A percentile compares a stretch with the other conserved stretches of the same genome.
Evolutionary conservation across 2,329 filamentous ascomycete species (phyloP).

Genomic region (Fusarium vanettenii): DNA sequence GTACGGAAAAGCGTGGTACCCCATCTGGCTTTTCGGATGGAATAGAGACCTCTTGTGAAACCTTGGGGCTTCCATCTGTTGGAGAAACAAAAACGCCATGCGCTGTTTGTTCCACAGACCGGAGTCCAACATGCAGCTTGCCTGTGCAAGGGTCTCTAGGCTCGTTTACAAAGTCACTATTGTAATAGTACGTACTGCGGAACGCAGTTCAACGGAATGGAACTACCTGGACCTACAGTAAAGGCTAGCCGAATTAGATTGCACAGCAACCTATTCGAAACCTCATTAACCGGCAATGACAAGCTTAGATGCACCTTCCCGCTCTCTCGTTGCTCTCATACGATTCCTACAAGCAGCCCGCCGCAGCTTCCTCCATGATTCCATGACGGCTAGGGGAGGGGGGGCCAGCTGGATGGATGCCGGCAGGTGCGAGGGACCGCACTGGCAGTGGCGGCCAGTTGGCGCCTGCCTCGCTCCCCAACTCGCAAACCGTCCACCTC

Average conservation of each 20-base stretch:
- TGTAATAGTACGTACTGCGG: not conserved
- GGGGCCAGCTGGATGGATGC: not conserved
- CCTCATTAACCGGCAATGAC: not conserved
- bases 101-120: not conserved
- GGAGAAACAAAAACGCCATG: not conserved
- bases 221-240: not conserved
- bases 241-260: not conserved
- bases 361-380: not conserved
- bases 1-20: not conserved
- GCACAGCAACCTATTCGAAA: not conserved
- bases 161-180: not conserved
- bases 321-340: not conserved
- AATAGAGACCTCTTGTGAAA: not conserved
- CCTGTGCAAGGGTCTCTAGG: not conserved
- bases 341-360: not conserved
- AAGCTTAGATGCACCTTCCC: not conserved
- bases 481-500: constrained; percentile 3
- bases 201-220: not conserved
- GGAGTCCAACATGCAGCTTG: not conserved
- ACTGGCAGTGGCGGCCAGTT: constrained; percentile 3
- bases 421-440: not conserved
- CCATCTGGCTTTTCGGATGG: not conserved
- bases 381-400: not conserved
- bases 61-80: not conserved
- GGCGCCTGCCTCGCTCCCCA: not conserved